Percentiles rank a stretch among this genome's conserved stretches.
These are phyloP conservation scores for Tricholoma terreum DNA, from an alignment of 768 basidiomycete species.

Conservation along the genomic window DNA sequence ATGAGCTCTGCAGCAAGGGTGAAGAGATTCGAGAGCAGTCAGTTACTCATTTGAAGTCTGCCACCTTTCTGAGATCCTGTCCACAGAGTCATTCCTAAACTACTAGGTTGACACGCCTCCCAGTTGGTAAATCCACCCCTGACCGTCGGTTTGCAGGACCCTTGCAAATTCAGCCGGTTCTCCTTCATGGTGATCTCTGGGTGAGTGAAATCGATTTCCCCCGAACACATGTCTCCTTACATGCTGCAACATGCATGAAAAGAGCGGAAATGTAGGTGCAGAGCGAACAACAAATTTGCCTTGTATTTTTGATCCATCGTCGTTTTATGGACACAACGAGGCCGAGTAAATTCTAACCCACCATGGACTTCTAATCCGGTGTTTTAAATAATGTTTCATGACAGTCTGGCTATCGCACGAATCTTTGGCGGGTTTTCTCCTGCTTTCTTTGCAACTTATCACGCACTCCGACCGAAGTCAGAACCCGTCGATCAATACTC, in stretches of 20 bases:
- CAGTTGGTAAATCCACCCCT: not conserved
- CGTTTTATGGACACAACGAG: constrained; percentile 79
- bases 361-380: not conserved
- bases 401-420: constrained; percentile 70
- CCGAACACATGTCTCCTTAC: not conserved
- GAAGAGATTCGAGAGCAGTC: not conserved
- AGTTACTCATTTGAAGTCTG: not conserved
- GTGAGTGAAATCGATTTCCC: constrained; percentile 32
- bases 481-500: constrained; percentile 65
- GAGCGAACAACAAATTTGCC: constrained; percentile 53
- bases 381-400: not conserved
- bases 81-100: constrained; percentile 66
- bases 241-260: not conserved
- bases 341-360: constrained; percentile 57
- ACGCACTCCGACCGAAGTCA: constrained; percentile 57
- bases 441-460: constrained; percentile 64
- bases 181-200: constrained; percentile 82
- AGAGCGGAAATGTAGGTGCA: constrained; percentile 75
- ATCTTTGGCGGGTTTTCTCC: constrained; percentile 76
- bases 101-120: constrained; percentile 41
- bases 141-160: constrained; percentile 27
- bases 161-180: constrained; percentile 58
- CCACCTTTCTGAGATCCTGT: not conserved
- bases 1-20: constrained; percentile 36
- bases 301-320: constrained; percentile 75